Conservation (phyloP, 208 protist genomes). For the Trypanosoma mega region DNA sequence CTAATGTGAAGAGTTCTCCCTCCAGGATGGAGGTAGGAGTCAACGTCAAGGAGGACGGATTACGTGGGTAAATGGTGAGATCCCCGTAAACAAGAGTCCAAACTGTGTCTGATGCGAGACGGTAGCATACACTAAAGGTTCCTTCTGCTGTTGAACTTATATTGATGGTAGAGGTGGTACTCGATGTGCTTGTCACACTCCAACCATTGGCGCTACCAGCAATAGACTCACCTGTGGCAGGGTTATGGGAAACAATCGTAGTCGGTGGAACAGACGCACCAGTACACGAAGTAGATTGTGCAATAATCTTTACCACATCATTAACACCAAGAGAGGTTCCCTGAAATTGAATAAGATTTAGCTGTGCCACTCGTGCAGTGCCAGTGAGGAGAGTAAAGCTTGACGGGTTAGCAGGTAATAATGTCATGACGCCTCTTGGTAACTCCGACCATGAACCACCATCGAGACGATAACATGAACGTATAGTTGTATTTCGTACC, state of each 20-base stretch:
- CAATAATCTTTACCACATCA: conserved; percentile 81
- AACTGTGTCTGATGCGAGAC: conserved; percentile 65
- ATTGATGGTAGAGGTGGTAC: conserved; percentile 47
- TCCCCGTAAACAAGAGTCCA: conserved; percentile 88
- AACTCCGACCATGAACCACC: conserved; percentile 73
- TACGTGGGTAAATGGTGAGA: conserved; percentile 57
- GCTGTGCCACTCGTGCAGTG: conserved; percentile 38
- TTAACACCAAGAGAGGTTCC: conserved; percentile 47
- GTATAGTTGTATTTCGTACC: conserved; percentile 29
- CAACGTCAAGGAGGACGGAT: conserved; percentile 49
- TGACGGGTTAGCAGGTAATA: conserved; percentile 77
- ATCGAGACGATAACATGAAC: conserved; percentile 64
- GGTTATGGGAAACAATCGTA: conserved; percentile 47
- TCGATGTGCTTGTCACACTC: conserved; percentile 42
- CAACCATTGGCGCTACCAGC: conserved; percentile 40
- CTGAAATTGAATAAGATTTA: conserved; percentile 60
- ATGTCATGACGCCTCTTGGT: conserved; percentile 36
- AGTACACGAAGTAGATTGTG: conserved; percentile 56
- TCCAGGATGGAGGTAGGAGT: conserved; percentile 57
- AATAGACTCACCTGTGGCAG: not conserved
- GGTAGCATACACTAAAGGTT: conserved; percentile 85
- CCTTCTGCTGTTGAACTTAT: conserved; percentile 55
- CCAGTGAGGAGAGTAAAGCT: conserved; percentile 54
- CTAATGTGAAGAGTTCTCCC: conserved; percentile 84
- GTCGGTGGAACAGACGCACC: conserved; percentile 52